A percentile compares a stretch with the other conserved stretches of the same genome.
Conservation (phyloP, 805 yeast genomes). For the Scheffersomyces stipitis region DNA sequence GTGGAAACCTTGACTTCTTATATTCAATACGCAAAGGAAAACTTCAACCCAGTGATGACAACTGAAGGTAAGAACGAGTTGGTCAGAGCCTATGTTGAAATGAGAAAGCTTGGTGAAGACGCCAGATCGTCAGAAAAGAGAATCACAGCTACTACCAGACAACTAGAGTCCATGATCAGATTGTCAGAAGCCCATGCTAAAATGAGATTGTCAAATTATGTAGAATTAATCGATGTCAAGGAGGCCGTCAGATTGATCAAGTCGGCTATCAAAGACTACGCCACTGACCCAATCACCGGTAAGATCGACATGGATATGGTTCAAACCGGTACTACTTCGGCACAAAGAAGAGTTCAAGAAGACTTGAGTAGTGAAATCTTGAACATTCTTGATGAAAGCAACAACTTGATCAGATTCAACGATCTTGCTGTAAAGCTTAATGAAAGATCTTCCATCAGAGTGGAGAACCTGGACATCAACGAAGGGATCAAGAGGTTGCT, state of each 20-base stretch:
- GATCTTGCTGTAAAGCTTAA: conserved; percentile 62
- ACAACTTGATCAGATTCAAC: conserved; percentile 53
- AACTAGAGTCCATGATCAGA: conserved; percentile 93
- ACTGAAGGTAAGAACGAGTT: conserved; percentile 80
- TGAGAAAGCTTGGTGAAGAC: conserved; percentile 94
- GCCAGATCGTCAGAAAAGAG: conserved; percentile 81
- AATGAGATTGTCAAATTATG: conserved; percentile 76
- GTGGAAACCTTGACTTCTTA: conserved; percentile 85
- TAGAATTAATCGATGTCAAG: conserved; percentile 76
- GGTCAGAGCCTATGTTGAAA: conserved; percentile 84
- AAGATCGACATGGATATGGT: conserved; percentile 96
- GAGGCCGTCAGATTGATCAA: conserved; percentile 93
- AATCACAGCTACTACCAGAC: conserved; percentile 97
- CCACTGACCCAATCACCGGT: conserved; percentile 96
- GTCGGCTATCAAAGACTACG: conserved; percentile 95
- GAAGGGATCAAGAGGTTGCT: conserved; percentile 67
- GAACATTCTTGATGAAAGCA: conserved; percentile 46
- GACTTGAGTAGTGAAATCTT: conserved; percentile 67
- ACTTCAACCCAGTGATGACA: conserved; percentile 75
- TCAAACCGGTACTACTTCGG: conserved; percentile 91
- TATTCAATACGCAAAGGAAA: conserved; percentile 91
- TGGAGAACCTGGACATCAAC: conserved; percentile 69
- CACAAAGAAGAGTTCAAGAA: conserved; percentile 75
- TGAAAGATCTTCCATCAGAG: conserved; percentile 61
- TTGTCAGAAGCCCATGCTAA: conserved; percentile 96